phyloP scores from a whole-genome alignment of 306 rosid genomes.

The Psophocarpus tetragonolobus region DNA sequence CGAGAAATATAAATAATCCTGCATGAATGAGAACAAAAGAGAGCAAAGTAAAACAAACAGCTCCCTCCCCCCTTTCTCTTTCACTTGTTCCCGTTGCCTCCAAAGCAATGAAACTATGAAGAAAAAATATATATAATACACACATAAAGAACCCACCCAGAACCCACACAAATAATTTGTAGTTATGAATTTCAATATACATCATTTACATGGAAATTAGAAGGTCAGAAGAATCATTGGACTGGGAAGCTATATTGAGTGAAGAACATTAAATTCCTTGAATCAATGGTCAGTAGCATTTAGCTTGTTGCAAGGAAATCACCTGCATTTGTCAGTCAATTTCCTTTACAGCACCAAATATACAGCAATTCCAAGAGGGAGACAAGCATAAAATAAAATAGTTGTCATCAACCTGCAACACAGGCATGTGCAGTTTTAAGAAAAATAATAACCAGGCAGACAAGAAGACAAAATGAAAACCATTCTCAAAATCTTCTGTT shows the following conservation, averaged over 20 bases:
- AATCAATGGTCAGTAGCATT: conserved; percentile 70
- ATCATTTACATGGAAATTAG: conserved; percentile 72
- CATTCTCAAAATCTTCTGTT: neutral
- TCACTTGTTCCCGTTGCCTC: conserved; percentile 27
- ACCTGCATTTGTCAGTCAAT: conserved; percentile 54
- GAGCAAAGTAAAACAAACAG: conserved; percentile 29
- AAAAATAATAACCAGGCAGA: conserved; percentile 35
- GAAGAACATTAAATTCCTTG: conserved; percentile 57
- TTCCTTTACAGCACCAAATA: conserved; percentile 44
- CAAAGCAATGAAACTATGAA: conserved; percentile 37
- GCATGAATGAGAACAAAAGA: conserved; percentile 15
- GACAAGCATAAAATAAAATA: conserved; percentile 34
- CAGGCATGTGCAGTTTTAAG: conserved; percentile 45
- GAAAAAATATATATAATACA: conserved; percentile 66
- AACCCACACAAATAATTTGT: conserved; percentile 63
- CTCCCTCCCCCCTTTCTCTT: neutral
- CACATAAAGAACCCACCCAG: conserved; percentile 49
- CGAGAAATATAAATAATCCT: conserved; percentile 24
- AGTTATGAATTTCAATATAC: conserved; percentile 67
- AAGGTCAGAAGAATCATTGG: conserved; percentile 52
- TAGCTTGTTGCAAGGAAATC: conserved; percentile 48
- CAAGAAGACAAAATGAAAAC: neutral
- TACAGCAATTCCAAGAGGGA: conserved; percentile 43
- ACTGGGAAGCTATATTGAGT: conserved; percentile 44
- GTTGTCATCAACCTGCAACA: conserved; percentile 60